phyloP scores from a whole-genome alignment of 345 rosid species.

The Boechera retrofracta region DNA sequence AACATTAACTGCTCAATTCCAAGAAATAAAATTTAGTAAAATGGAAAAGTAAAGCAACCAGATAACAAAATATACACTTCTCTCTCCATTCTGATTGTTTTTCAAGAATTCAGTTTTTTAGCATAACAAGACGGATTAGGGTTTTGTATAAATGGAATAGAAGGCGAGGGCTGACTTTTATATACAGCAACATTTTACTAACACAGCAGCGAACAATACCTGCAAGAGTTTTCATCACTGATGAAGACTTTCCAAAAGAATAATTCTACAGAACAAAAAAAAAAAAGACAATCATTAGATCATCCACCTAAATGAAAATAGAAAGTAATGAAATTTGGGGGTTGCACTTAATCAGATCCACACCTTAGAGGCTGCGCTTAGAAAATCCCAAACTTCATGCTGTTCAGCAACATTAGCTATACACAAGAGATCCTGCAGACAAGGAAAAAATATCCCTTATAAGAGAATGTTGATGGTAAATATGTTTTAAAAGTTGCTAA shows the following conservation, averaged over 20 bases:
- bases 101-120: constrained; percentile 1
- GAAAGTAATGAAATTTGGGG: constrained; percentile 13
- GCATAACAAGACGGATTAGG: constrained; percentile 1
- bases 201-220: constrained; percentile 53
- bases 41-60: constrained; percentile 33
- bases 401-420: constrained; percentile 99
- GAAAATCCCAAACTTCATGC: constrained; percentile 99
- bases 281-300: constrained; percentile 37
- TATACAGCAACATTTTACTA: constrained; percentile 10
- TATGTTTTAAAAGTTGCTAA: constrained; percentile 24
- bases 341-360: constrained; percentile 31
- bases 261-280: constrained; percentile 68
- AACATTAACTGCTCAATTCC: constrained; percentile 76
- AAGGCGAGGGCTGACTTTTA: not conserved
- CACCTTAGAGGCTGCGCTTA: constrained; percentile 91
- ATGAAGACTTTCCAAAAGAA: constrained; percentile 92
- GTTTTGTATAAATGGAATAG: not conserved
- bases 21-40: constrained; percentile 1
- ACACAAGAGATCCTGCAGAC: constrained; percentile 83
- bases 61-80: constrained; percentile 8
- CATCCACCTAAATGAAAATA: constrained; percentile 12
- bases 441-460: constrained; percentile 12
- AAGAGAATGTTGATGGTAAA: constrained; percentile 29
- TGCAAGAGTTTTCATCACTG: constrained; percentile 92
- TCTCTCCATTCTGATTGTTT: constrained; percentile 11